Percentiles rank a stretch among this genome's conserved stretches.
Conservation (phyloP, 495 filamentous ascomycete genomes). For the Friedmanniomyces simplex region DNA sequence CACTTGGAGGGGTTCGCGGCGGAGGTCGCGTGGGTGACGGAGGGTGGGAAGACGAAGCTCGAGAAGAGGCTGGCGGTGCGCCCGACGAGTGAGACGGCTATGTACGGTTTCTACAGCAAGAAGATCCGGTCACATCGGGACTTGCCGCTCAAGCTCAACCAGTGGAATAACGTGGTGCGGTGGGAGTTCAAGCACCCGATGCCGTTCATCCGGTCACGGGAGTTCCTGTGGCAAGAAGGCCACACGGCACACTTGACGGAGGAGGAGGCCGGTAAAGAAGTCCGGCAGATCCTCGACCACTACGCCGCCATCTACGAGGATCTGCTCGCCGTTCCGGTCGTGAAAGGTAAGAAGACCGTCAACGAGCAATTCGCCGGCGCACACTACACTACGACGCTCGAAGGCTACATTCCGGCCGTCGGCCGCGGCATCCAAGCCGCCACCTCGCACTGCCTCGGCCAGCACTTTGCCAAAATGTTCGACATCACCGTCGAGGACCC, state of each 20-base stretch:
- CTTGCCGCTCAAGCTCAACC: slow-evolving; percentile 83
- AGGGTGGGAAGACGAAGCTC: slow-evolving; percentile 79
- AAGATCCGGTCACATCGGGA: slow-evolving; percentile 94
- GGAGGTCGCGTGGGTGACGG: slow-evolving; percentile 97
- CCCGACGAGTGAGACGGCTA: slow-evolving; percentile 87
- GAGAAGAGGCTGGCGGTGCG: slow-evolving; percentile 94
- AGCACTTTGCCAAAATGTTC: slow-evolving; percentile 99
- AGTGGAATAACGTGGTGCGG: slow-evolving; percentile 96
- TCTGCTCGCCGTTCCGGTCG: slow-evolving; percentile 85
- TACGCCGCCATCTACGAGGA: slow-evolving; percentile 87
- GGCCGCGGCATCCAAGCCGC: slow-evolving; percentile 94
- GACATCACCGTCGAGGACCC: slow-evolving; percentile 94
- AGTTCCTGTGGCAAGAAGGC: slow-evolving; percentile 98
- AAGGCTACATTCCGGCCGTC: slow-evolving; percentile 89
- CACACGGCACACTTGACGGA: slow-evolving; percentile 89
- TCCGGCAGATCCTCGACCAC: slow-evolving; percentile 82
- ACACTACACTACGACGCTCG: slow-evolving; percentile 87
- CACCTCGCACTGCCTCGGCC: slow-evolving; percentile 87
- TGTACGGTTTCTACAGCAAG: slow-evolving; percentile 92
- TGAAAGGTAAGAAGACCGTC: slow-evolving; percentile 80
- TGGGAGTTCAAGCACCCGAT: slow-evolving; percentile 99
- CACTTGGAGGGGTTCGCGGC: slow-evolving; percentile 97
- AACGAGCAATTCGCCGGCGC: slow-evolving; percentile 97
- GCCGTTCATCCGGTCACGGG: slow-evolving; percentile 82
- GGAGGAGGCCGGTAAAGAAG: slow-evolving; percentile 66